Evolutionary conservation across 176 grass and related monocot genomes (phyloP), one percentile per base, ranked within the genome.

Genomic region (Pontederia crassipes): DNA sequence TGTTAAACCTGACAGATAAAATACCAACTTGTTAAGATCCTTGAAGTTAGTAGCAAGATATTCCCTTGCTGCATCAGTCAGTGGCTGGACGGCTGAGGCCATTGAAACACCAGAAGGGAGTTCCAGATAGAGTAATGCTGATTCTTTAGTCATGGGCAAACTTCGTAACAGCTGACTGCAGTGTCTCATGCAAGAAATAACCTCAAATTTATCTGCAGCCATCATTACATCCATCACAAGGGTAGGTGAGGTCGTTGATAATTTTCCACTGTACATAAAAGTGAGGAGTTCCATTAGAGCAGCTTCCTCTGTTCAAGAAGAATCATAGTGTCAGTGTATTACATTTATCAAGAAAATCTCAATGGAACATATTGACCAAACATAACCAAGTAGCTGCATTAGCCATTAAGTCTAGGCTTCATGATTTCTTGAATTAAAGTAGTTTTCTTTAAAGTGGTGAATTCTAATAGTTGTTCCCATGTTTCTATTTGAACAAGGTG

Each of bases 201-300:
- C 65, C 65, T 68, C 65, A 45, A 68, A 68, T 10, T 68, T 68
- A 13, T 56, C 52, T 45, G 65, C 65, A 68, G 29, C 65, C 65
- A 55, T 55, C 11, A 73, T 58, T 10, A 73, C 49, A 73, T 73
- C 70, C 8, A 73, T 9, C 8, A 73, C 28, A 28, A 62, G 11
- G 12, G 28, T 14, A 15, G 58, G n/a, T 8, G 59, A 64, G 8
- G 27, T 73, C 10, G n/a, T 73, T 73, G 58, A 63, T 15, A 63
- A 46, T 17, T 64, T 63, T 13, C 32, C 71, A 46, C 59, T 73
- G 59, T 73, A 73, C 59, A 73, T 73, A 73, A 73, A 73, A 18
- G 49, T 12, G 18, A 73, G 12, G 32, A 73, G 59, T 35, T 73
- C 50, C 71, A 64, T 64, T 7, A 73, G 32, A 28, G 59, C 49